A percentile compares a stretch with the other conserved stretches of the same genome.
Conservation (phyloP, 2,329 filamentous ascomycete genomes). For the Dactylellina drechsleri region DNA sequence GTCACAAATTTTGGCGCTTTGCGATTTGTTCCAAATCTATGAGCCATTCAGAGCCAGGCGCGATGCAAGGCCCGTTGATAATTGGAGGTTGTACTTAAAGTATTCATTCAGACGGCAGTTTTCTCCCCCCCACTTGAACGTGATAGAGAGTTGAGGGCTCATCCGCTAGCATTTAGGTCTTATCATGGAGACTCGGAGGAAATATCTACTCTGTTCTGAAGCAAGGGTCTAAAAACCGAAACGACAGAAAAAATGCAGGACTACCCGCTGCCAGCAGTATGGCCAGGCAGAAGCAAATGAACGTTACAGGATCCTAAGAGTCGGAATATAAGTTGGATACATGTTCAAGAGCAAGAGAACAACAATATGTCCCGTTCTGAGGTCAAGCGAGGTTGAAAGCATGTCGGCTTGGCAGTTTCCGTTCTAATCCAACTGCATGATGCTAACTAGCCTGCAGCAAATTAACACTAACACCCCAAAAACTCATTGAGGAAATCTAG, state of each 20-base stretch:
- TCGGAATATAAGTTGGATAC: constrained; percentile 33
- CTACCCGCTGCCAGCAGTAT: background rate
- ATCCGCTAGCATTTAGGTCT: background rate
- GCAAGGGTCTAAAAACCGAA: background rate
- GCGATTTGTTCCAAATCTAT: constrained; percentile 33
- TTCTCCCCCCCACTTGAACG: background rate
- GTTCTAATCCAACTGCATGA: constrained; percentile 35
- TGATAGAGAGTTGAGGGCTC: background rate
- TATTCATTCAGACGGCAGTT: background rate
- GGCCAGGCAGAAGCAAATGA: constrained; percentile 34
- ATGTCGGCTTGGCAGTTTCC: constrained; percentile 30
- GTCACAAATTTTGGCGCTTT: constrained; percentile 27
- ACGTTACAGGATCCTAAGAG: constrained; percentile 5
- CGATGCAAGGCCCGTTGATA: constrained; percentile 28
- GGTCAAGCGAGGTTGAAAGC: constrained; percentile 13
- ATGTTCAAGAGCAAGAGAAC: constrained; percentile 14
- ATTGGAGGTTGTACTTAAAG: constrained; percentile 8
- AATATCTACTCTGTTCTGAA: constrained; percentile 5
- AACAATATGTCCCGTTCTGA: constrained; percentile 28
- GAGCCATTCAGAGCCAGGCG: constrained; percentile 25
- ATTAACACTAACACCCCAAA: background rate
- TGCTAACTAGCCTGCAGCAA: constrained; percentile 13
- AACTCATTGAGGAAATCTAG: background rate
- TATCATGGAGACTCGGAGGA: constrained; percentile 14
- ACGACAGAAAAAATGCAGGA: background rate